Conservation (phyloP, 73 alveolate genomes). For the Loxodes magnus region DNA sequence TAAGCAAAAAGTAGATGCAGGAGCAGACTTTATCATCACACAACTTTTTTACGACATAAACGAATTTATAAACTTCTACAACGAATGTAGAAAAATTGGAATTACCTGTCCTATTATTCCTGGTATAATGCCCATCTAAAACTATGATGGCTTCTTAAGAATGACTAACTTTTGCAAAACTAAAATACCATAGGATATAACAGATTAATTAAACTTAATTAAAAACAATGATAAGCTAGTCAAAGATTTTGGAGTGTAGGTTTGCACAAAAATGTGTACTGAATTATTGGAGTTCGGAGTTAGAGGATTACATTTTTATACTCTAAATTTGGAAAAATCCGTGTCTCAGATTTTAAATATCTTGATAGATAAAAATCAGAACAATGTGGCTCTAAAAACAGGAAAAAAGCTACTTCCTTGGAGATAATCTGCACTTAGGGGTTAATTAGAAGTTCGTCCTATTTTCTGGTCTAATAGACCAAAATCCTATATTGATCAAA, state of each 20-base stretch:
- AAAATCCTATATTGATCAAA: constrained; percentile 46
- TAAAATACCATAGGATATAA: constrained; percentile 42
- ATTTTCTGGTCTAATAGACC: constrained; percentile 66
- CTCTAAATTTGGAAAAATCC: constrained; percentile 61
- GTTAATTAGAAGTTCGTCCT: constrained; percentile 53
- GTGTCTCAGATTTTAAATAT: constrained; percentile 32
- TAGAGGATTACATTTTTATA: constrained; percentile 62
- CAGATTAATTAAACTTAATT: constrained; percentile 48
- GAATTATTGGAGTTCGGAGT: constrained; percentile 44
- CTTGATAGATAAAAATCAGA: too few relatives aligned
- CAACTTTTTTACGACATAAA: constrained; percentile 67
- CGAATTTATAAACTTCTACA: constrained; percentile 39
- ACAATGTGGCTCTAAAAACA: constrained; percentile 20
- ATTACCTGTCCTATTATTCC: constrained; percentile 62
- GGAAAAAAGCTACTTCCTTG: constrained; percentile 31
- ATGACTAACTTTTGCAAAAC: constrained; percentile 53
- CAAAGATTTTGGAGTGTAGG: constrained; percentile 40
- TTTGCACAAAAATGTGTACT: constrained; percentile 43
- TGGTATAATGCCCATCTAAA: constrained; percentile 63
- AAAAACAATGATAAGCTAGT: constrained; percentile 54
- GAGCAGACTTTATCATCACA: constrained; percentile 64
- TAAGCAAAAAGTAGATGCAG: constrained; percentile 64
- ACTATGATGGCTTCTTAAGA: constrained; percentile 28
- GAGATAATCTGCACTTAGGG: constrained; percentile 13
- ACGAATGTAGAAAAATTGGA: constrained; percentile 47